These are phyloP conservation scores for Ceratobasidium theobromae DNA, from an alignment of 1,284 basidiomycete genomes.

Conservation along the genomic window DNA sequence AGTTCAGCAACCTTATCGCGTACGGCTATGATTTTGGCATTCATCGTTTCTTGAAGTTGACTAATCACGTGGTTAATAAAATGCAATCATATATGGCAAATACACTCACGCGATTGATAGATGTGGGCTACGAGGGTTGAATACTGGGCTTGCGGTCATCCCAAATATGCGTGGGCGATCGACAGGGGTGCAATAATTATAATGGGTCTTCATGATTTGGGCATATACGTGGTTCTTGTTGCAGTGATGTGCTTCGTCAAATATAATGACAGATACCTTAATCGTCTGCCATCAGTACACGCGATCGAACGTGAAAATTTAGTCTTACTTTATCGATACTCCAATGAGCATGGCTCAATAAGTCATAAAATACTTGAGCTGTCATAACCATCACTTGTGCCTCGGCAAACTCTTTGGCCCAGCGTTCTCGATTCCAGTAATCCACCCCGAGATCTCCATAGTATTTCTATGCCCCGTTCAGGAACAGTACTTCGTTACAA, in stretches of 20 bases:
- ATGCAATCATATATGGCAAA: neutral
- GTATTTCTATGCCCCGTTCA: constrained; percentile 54
- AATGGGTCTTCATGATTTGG: constrained; percentile 71
- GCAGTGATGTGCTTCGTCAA: constrained; percentile 68
- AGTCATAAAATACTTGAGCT: constrained; percentile 77
- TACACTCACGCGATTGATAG: constrained; percentile 47
- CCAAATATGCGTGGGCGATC: constrained; percentile 79
- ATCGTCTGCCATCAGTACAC: neutral
- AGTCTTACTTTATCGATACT: constrained; percentile 56
- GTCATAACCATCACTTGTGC: constrained; percentile 82
- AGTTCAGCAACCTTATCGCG: constrained; percentile 66
- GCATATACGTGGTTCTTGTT: constrained; percentile 77
- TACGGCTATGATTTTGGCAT: constrained; percentile 72
- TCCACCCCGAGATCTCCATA: constrained; percentile 69
- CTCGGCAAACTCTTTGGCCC: constrained; percentile 61
- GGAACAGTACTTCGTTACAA: neutral
- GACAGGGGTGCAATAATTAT: constrained; percentile 53
- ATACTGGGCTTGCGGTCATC: constrained; percentile 84
- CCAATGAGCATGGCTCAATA: constrained; percentile 78
- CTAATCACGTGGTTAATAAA: constrained; percentile 41
- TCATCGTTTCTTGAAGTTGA: constrained; percentile 67
- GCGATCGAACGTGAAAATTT: neutral
- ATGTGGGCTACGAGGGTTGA: constrained; percentile 66
- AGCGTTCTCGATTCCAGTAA: constrained; percentile 60
- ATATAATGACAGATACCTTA: constrained; percentile 72